These are phyloP conservation scores for Hypoxylon lenormandii DNA, from an alignment of 495 filamentous ascomycete species.

Conservation along the genomic window DNA sequence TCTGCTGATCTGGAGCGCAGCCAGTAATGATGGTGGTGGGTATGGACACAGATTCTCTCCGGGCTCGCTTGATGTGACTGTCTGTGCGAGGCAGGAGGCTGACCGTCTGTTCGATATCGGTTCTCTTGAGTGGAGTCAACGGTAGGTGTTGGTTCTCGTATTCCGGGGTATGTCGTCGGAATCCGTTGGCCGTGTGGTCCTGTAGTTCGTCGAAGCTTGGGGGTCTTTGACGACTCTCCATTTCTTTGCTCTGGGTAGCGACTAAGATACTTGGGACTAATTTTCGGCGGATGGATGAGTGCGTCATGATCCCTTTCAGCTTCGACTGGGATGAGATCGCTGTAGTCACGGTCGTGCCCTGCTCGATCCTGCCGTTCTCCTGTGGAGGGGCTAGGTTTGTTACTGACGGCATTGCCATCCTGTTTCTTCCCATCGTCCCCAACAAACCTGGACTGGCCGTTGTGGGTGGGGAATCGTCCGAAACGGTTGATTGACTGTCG, in stretches of 20 bases:
- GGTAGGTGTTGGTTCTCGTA: slow-evolving; percentile 22
- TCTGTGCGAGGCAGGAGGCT: slow-evolving; percentile 4
- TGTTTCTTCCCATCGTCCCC: slow-evolving; percentile 17
- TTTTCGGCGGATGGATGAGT: slow-evolving; percentile 37
- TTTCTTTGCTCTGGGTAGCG: slow-evolving; percentile 30
- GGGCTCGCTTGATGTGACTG: slow-evolving; percentile 23
- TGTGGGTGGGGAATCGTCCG: slow-evolving; percentile 25
- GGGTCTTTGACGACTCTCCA: slow-evolving; percentile 36
- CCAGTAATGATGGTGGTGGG: slow-evolving; percentile 70
- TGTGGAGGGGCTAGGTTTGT: slow-evolving; percentile 30
- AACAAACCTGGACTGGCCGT: slow-evolving; percentile 23
- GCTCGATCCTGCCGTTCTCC: slow-evolving; percentile 13
- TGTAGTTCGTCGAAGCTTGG: slow-evolving; percentile 40
- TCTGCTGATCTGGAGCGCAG: slow-evolving; percentile 52
- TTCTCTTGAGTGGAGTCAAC: slow-evolving; percentile 16
- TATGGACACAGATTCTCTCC: slow-evolving; percentile 61
- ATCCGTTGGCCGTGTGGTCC: slow-evolving; percentile 35
- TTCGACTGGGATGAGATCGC: slow-evolving; percentile 53
- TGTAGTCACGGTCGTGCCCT: slow-evolving; percentile 39
- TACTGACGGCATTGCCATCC: slow-evolving; percentile 19
- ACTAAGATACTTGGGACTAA: slow-evolving; percentile 36
- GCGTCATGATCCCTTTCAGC: slow-evolving; percentile 46
- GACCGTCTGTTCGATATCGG: slow-evolving; percentile 20
- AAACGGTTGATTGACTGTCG: slow-evolving; percentile 32
- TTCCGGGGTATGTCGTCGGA: slow-evolving; percentile 16